Evolutionary conservation across 2,329 filamentous ascomycete species (phyloP).

Genomic region (Penicillium glabrum): DNA sequence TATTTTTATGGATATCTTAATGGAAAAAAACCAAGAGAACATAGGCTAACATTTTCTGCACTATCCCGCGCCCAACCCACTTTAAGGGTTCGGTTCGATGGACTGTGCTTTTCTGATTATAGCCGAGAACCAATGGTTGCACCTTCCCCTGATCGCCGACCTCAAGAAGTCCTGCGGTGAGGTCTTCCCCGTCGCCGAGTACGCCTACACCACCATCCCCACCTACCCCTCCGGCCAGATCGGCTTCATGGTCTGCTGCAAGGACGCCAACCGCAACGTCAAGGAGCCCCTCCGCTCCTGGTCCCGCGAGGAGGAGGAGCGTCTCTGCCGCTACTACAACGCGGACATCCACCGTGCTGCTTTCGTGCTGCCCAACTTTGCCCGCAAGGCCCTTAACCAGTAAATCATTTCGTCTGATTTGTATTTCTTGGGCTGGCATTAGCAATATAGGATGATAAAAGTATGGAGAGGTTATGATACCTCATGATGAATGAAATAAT

Average conservation of each 20-base stretch:
- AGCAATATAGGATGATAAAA: constrained; percentile 12
- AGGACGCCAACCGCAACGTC: constrained; percentile 82
- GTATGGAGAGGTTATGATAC: constrained; percentile 15
- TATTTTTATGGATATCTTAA: constrained; percentile 1
- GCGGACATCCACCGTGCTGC: constrained; percentile 91
- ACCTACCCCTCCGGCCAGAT: constrained; percentile 99
- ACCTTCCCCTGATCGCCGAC: constrained; percentile 87
- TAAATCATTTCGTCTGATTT: background rate
- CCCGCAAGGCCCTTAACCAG: constrained; percentile 66
- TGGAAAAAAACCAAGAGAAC: constrained; percentile 4
- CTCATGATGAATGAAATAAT: constrained; percentile 19
- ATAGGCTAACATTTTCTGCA: constrained; percentile 26
- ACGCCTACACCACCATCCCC: constrained; percentile 96
- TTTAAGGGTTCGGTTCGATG: constrained; percentile 29
- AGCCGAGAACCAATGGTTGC: constrained; percentile 99
- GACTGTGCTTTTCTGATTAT: constrained; percentile 23
- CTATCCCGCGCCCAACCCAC: constrained; percentile 31
- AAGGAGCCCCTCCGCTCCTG: constrained; percentile 80
- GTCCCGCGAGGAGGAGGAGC: constrained; percentile 84
- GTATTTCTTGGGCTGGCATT: background rate
- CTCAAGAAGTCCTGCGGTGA: constrained; percentile 96
- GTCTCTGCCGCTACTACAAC: constrained; percentile 96
- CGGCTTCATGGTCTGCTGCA: constrained; percentile 99
- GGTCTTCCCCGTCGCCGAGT: constrained; percentile 97
- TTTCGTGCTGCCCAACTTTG: constrained; percentile 92